These are phyloP conservation scores for Phytophthora tubulina DNA, from an alignment of 352 stramenopile species.

Conservation along the genomic window DNA sequence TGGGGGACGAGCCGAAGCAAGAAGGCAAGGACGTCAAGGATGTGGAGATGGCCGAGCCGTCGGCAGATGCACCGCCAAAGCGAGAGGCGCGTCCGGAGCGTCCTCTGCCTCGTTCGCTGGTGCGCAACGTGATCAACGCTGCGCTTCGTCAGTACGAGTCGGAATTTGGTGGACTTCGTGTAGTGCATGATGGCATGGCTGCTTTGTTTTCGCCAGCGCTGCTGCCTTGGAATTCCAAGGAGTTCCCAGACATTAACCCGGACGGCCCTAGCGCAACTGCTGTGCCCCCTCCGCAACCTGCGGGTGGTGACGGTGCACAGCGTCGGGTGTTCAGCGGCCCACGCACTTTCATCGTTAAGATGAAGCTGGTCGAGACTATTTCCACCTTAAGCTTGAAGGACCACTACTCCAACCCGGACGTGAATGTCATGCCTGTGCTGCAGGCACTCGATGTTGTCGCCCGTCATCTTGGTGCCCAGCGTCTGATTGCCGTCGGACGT, in stretches of 20 bases:
- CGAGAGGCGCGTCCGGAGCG: constrained; percentile 31
- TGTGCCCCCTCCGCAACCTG: constrained; percentile 16
- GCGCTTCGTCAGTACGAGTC: constrained; percentile 52
- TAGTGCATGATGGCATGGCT: constrained; percentile 67
- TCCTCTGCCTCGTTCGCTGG: constrained; percentile 47
- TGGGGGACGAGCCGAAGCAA: constrained; percentile 41
- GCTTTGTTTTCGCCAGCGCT: constrained; percentile 54
- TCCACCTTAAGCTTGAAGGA: constrained; percentile 48
- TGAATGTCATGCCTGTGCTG: constrained; percentile 64
- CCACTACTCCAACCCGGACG: constrained; percentile 57
- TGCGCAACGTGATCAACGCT: constrained; percentile 65
- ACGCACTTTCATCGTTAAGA: constrained; percentile 65
- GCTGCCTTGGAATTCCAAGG: constrained; percentile 54
- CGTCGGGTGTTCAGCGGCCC: constrained; percentile 42
- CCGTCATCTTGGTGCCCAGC: constrained; percentile 60
- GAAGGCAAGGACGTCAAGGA: constrained; percentile 39
- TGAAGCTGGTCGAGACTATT: constrained; percentile 71
- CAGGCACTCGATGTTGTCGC: constrained; percentile 74
- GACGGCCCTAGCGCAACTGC: constrained; percentile 28
- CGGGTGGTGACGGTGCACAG: constrained; percentile 20
- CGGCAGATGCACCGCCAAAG: constrained; percentile 20
- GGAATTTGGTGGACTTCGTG: constrained; percentile 53
- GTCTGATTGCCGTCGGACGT: constrained; percentile 62
- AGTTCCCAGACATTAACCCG: constrained; percentile 59
- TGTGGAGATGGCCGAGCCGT: constrained; percentile 48